Evolutionary conservation across 129 eudicot species (phyloP), one percentile per base, ranked within the genome.

Genomic region (Pseudognaphalium luteoalbum): DNA sequence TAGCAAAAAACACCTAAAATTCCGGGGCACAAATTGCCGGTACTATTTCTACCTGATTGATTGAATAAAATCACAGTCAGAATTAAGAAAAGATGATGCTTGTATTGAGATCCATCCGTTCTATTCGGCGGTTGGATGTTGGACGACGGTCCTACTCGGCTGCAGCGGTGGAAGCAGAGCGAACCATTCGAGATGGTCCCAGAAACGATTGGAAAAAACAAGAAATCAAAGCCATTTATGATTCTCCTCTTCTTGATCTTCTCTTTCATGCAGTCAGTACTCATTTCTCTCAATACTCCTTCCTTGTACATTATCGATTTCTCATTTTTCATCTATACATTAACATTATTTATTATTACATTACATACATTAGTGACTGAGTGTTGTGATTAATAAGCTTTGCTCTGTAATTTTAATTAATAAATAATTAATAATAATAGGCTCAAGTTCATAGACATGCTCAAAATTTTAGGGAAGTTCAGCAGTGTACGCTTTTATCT

Each of bases 391-490:
- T 25, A 25, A 25, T 25, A 25, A 25, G 28, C 28, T 25, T 25
- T 25, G 28, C 1, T 25, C 70, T 66, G 66, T 21, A 17, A 20
- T 59, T 39, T 41, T 21, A 42, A 9, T 84, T 60, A 66, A n/a
- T n/a, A n/a, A n/a, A n/a, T n/a, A n/a, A n/a, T n/a, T n/a, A n/a
- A n/a, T n/a, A n/a, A n/a, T 61, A 81, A 71, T 72, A 94, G 99
- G 99, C 99, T 80, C 99, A 91, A 89, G 99, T 94, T 61, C 99
- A 94, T 81, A 83, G 99, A 80, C 91, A 94, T 86, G 92, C 99
- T 81, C 99, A 94, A 73, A 94, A 91, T 64, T 94, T 94, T 70
- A 89, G 97, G 88, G 99, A 94, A 83, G 99, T 94, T 72, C 99
- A 94, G 80, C 99, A 94, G 81, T 94, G 99, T 80, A 94, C 99